These are phyloP conservation scores for Chytridium lagenaria DNA, from an alignment of 371 early-diverging fungal species.

Conservation along the genomic window DNA sequence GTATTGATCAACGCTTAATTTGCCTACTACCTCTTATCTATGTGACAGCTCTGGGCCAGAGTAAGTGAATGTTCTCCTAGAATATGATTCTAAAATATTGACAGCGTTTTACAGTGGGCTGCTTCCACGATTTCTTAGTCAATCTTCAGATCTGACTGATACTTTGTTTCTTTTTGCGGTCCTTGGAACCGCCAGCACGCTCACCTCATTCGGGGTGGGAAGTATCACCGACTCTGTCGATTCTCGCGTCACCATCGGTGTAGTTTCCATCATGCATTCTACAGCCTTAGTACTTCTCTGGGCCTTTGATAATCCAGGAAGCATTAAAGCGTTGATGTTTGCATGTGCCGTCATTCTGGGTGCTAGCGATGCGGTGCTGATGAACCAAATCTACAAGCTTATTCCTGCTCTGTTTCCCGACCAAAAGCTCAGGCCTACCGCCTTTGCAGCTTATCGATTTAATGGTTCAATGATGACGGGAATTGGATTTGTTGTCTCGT, in stretches of 20 bases:
- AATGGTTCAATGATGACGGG: conserved; percentile 31
- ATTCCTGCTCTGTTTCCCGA: conserved; percentile 26
- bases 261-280: conserved; percentile 20
- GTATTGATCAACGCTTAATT: conserved; percentile 19
- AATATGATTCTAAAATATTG: neutral
- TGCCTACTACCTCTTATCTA: conserved; percentile 24
- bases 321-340: conserved; percentile 15
- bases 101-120: conserved; percentile 25
- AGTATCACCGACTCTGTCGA: conserved; percentile 25
- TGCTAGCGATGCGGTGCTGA: conserved; percentile 26
- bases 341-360: conserved; percentile 27
- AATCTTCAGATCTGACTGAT: conserved; percentile 14
- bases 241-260: conserved; percentile 12
- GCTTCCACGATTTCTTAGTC: conserved; percentile 19
- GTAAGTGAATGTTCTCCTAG: neutral
- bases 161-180: conserved; percentile 30
- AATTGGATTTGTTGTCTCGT: conserved; percentile 26
- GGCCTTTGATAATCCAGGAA: conserved; percentile 6
- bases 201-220: conserved; percentile 25
- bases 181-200: conserved; percentile 16
- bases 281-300: conserved; percentile 21
- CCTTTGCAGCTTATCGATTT: conserved; percentile 38
- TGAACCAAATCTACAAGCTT: conserved; percentile 40
- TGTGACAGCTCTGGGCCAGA: conserved; percentile 24
- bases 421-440: conserved; percentile 13